Percentiles rank a stretch among this genome's conserved stretches.
Conservation (phyloP, 164 flowering plant genomes). For the Macadamia integrifolia region DNA sequence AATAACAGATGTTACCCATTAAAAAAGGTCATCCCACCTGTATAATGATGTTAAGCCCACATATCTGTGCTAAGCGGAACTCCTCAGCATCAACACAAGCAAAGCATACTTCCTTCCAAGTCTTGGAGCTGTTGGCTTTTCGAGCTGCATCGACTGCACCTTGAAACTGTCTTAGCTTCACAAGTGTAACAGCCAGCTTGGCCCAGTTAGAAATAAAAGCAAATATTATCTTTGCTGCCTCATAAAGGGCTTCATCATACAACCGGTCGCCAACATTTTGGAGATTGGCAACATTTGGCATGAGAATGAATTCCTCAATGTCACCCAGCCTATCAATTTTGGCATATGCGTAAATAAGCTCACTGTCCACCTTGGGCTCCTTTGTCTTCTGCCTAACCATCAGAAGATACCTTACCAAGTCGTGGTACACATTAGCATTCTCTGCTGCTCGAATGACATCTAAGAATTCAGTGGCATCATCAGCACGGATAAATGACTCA, state of each 20-base stretch:
- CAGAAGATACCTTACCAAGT: constrained; percentile 84
- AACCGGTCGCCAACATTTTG: constrained; percentile 84
- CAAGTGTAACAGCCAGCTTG: constrained; percentile 67
- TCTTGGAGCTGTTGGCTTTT: constrained; percentile 78
- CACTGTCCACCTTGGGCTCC: constrained; percentile 98
- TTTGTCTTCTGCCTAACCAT: constrained; percentile 96
- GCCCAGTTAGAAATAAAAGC: constrained; percentile 84
- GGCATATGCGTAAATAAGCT: constrained; percentile 98
- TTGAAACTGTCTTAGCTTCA: constrained; percentile 69
- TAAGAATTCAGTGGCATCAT: constrained; percentile 88
- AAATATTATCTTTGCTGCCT: constrained; percentile 77
- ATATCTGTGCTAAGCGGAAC: constrained; percentile 83
- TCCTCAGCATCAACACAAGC: constrained; percentile 93
- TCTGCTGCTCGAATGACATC: constrained; percentile 90
- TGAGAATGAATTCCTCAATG: constrained; percentile 94
- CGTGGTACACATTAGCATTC: constrained; percentile 86
- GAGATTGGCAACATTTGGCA: constrained; percentile 99
- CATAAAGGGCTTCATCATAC: constrained; percentile 70
- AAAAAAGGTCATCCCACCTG: constrained; percentile 37
- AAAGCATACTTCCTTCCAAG: constrained; percentile 89
- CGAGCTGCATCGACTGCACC: constrained; percentile 88
- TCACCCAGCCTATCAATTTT: constrained; percentile 95
- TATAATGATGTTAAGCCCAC: constrained; percentile 74
- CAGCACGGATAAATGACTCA: constrained; percentile 98
- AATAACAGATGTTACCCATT: not conserved